phyloP scores from a whole-genome alignment of 2,329 filamentous ascomycete genomes.

The Neopestalotiopsis rosae region DNA sequence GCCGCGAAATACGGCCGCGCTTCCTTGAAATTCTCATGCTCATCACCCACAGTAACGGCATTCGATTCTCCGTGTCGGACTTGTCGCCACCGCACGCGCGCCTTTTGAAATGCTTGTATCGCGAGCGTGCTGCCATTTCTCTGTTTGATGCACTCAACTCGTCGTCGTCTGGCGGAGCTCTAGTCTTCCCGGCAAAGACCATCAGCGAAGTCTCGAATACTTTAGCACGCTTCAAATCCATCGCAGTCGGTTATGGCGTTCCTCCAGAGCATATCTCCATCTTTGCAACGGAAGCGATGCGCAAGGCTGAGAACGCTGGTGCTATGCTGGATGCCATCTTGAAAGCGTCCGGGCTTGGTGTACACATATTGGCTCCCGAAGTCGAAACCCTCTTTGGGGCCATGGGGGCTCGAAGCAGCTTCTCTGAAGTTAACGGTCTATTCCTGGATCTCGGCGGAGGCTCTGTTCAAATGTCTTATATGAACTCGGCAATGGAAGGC shows the following conservation, averaged over 20 bases:
- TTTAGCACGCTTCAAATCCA: slow-evolving; percentile 72
- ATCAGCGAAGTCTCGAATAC: slow-evolving; percentile 71
- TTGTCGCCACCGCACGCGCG: slow-evolving; percentile 74
- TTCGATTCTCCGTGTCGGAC: slow-evolving; percentile 88
- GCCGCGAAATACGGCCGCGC: background rate
- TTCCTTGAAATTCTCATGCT: slow-evolving; percentile 6
- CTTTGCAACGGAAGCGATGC: slow-evolving; percentile 88
- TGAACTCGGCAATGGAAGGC: slow-evolving; percentile 51
- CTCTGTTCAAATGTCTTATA: slow-evolving; percentile 69
- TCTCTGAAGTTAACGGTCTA: slow-evolving; percentile 71
- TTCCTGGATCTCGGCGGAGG: slow-evolving; percentile 87
- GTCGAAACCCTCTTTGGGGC: slow-evolving; percentile 86
- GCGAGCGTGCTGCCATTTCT: slow-evolving; percentile 80
- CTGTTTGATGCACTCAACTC: slow-evolving; percentile 81
- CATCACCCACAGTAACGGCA: slow-evolving; percentile 72
- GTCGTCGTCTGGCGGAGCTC: slow-evolving; percentile 37
- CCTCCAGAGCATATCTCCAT: slow-evolving; percentile 69
- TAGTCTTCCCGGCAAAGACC: slow-evolving; percentile 56
- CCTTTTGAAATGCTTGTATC: slow-evolving; percentile 77
- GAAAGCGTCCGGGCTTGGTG: slow-evolving; percentile 66
- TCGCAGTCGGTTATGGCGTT: slow-evolving; percentile 74
- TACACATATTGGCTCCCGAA: slow-evolving; percentile 76
- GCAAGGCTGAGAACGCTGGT: slow-evolving; percentile 75
- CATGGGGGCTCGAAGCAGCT: slow-evolving; percentile 79
- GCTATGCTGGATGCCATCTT: slow-evolving; percentile 72